Evolutionary conservation across 345 rosid species (phyloP), one percentile per base, ranked within the genome.

Genomic region (Gossypium australe): DNA sequence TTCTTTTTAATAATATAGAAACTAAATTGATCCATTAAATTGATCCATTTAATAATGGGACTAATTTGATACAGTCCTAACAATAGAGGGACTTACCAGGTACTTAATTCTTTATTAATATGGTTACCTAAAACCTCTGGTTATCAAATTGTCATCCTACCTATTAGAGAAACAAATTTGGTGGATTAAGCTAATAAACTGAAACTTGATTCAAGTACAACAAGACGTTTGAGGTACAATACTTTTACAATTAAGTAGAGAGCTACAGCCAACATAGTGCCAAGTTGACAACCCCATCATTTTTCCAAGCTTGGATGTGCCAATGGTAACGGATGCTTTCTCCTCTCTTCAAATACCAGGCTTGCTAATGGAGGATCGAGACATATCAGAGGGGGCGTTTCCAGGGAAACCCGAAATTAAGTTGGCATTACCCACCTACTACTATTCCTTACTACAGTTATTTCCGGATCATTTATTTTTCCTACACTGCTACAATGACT

Each of bases 171-270:
- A 29, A 45, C 17, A 62, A 38, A 38, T 41, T 56, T n/a, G 68
- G 13, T 64, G 25, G 25, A 18, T 43, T 43, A 65, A 69, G 45
- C 47, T 69, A 27, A 52, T 9, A 25, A 68, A 48, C 18, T 48
- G 57, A 51, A 69, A 25, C 38, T 69, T 9, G 58, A 69, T 69
- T 67, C 8, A 25, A 69, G 45, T 29, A 51, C 60, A 69, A 16
- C 25, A 69, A 69, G 60, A 9, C 3, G 20, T 49, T 44, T 68
- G 22, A 47, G 38, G 57, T 22, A 57, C 61, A 57, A 22, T 22
- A 56, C 60, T 56, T 56, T 9, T 48, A 68, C 72, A 49, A 68
- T 68, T 10, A 69, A 52, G 72, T 29, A 69, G 25, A 64, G 60
- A 51, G 72, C 38, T 29, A 51, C 47, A 4, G 24, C 25, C 29